Base-by-base conservation (phyloP, 2,329 filamentous ascomycete species). In the Trichoderma sp. region DNA sequence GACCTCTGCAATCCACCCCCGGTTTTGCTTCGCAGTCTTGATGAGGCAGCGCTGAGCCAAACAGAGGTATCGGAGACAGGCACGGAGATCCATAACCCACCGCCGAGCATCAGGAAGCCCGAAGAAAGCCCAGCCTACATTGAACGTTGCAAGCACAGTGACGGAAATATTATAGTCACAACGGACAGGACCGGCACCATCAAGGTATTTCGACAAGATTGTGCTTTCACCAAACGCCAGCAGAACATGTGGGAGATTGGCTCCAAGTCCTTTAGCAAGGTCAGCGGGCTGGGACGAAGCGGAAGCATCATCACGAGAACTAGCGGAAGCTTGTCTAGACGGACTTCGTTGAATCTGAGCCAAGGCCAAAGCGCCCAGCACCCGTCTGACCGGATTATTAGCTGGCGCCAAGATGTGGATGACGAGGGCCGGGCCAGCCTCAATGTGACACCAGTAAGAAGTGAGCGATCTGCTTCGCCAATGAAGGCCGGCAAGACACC, bases 1-100 rank as follows among this genome's bases (percentile, higher is more conserved):
- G 94, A 97, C 74, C 85, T 98, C 1, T 98, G 96, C 83, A 98
- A 98, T 74, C 96, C 96, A 5, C 96, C 95, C 0, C 94, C 95
- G 0, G 89, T 98, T 18, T 94, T 89, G 7, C 83, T 98, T 21
- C 84, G 94, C 70, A 94, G 91, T 72, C 86, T 90, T 30, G 88
- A 90, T 24, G 92, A 96, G 74, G 80, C 79, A 34, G 80, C 80
- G 1, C 76, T 76, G 8, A 86, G 81, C 67, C 81, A 83, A 68
- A 78, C 78, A 2, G 79, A 77, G 2, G 74, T 81, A 14, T 78
- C 78, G 5, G 80, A 81, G 14, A 74, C 72, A 6, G 76, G 79
- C 69, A 69, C 74, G n/a, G 73, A 81, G 75, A 73, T 74, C 16
- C 61, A 69, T 24, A 30, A 69, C 21, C 39, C 60, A 24, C 73